A percentile compares a stretch with the other conserved stretches of the same genome.
phyloP scores from a whole-genome alignment of 2,329 filamentous ascomycete genomes.

The Botrytis galanthina region DNA sequence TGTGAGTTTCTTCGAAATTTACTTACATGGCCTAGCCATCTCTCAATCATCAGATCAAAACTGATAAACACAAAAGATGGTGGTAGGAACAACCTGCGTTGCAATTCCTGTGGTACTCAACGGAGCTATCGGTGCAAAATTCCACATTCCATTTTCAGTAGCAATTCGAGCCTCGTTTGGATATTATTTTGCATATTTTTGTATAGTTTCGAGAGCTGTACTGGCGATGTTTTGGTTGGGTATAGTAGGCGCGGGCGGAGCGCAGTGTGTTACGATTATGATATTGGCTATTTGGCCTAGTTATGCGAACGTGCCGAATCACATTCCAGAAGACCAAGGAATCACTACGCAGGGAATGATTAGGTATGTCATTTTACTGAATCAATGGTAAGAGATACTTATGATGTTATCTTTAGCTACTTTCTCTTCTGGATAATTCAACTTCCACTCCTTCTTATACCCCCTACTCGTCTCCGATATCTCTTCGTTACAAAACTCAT shows the following conservation, averaged over 20 bases:
- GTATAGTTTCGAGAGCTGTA: conserved; percentile 44
- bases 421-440: conserved; percentile 46
- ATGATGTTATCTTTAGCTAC: conserved; percentile 39
- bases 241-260: conserved; percentile 64
- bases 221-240: conserved; percentile 58
- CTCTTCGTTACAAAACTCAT: conserved; percentile 52
- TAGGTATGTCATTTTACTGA: conserved; percentile 36
- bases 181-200: conserved; percentile 45
- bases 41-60: not conserved
- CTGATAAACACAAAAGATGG: conserved; percentile 41
- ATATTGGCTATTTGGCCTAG: conserved; percentile 52
- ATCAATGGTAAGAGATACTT: not conserved
- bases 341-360: conserved; percentile 57
- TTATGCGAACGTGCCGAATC: conserved; percentile 42
- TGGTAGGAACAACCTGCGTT: conserved; percentile 61
- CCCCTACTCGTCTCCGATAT: conserved; percentile 47
- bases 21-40: not conserved
- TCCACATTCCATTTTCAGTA: conserved; percentile 50
- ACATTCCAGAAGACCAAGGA: conserved; percentile 47
- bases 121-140: conserved; percentile 45
- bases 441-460: conserved; percentile 50
- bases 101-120: conserved; percentile 53
- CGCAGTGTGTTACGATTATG: conserved; percentile 48
- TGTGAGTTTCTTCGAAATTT: conserved; percentile 32
- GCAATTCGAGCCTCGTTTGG: conserved; percentile 47